phyloP scores from a whole-genome alignment of 139 green algal species.

The Pleodorina starrii region DNA sequence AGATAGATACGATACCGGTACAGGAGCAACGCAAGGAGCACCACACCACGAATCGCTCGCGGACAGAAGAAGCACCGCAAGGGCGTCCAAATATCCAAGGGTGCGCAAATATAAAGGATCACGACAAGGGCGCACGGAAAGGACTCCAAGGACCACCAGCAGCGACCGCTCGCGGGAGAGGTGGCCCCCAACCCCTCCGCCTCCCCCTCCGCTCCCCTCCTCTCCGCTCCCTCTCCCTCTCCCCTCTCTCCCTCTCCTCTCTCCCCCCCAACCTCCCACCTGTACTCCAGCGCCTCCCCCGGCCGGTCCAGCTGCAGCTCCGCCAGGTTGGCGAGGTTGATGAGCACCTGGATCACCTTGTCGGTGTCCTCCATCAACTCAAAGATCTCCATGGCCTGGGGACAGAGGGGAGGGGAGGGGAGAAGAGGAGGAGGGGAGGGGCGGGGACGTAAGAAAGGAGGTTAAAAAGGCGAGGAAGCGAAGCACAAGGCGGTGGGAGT shows the following conservation, averaged over 20 bases:
- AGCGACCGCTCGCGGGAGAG: no score
- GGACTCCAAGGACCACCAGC: no score
- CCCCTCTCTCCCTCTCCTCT: neutral
- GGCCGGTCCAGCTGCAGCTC: conserved; percentile 44
- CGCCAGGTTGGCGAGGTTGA: conserved; percentile 49
- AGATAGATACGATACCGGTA: no score
- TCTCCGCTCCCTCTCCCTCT: neutral
- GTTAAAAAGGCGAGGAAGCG: no score
- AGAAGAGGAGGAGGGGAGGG: neutral
- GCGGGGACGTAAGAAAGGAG: neutral
- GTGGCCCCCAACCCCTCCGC: neutral
- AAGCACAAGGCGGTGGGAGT: no score
- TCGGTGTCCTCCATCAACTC: conserved; percentile 49
- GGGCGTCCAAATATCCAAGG: no score
- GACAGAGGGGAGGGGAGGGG: neutral
- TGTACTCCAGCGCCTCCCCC: conserved; percentile 27
- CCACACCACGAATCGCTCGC: no score
- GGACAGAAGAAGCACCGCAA: no score
- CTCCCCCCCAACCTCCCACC: neutral
- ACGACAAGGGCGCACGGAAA: no score
- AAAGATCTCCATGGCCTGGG: conserved; percentile 48
- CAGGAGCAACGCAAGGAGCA: no score
- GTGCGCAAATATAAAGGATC: no score
- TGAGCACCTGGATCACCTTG: conserved; percentile 49
- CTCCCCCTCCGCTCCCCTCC: neutral